Evolutionary conservation across 1,139 yeast genomes (phyloP).

Genomic region (Hansenula anomala): DNA sequence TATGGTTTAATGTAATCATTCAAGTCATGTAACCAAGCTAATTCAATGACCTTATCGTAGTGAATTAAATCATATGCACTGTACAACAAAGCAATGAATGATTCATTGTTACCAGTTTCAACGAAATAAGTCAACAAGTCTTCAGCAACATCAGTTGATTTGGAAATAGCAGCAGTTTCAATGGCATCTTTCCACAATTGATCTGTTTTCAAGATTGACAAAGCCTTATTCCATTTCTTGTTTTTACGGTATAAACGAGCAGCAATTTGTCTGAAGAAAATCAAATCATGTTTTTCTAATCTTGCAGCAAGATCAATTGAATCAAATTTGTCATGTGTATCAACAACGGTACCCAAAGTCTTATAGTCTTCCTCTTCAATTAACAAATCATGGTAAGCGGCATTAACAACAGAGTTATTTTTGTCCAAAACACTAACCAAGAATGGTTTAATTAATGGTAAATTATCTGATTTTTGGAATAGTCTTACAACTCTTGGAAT

Average conservation of each 20-base stretch:
- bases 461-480: slow-evolving; percentile 91
- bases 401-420: slow-evolving; percentile 87
- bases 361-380: slow-evolving; percentile 97
- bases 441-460: slow-evolving; percentile 94
- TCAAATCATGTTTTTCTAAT: slow-evolving; percentile 83
- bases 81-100: slow-evolving; percentile 86
- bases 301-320: slow-evolving; percentile 89
- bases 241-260: slow-evolving; percentile 91
- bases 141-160: slow-evolving; percentile 76
- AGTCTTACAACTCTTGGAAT: slow-evolving; percentile 93
- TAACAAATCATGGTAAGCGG: slow-evolving; percentile 91
- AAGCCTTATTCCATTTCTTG: slow-evolving; percentile 89
- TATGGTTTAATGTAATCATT: slow-evolving; percentile 86
- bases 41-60: slow-evolving; percentile 81
- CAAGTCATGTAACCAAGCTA: slow-evolving; percentile 86
- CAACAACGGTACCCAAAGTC: slow-evolving; percentile 82
- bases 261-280: slow-evolving; percentile 94
- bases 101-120: slow-evolving; percentile 95
- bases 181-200: slow-evolving; percentile 94
- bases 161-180: slow-evolving; percentile 85
- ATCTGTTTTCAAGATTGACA: slow-evolving; percentile 84
- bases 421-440: slow-evolving; percentile 86
- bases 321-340: slow-evolving; percentile 86
- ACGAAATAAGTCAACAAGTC: slow-evolving; percentile 89
- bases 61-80: slow-evolving; percentile 78